Base-by-base conservation (phyloP, 1,284 basidiomycete genomes). In the Takashimella koratensis region DNA sequence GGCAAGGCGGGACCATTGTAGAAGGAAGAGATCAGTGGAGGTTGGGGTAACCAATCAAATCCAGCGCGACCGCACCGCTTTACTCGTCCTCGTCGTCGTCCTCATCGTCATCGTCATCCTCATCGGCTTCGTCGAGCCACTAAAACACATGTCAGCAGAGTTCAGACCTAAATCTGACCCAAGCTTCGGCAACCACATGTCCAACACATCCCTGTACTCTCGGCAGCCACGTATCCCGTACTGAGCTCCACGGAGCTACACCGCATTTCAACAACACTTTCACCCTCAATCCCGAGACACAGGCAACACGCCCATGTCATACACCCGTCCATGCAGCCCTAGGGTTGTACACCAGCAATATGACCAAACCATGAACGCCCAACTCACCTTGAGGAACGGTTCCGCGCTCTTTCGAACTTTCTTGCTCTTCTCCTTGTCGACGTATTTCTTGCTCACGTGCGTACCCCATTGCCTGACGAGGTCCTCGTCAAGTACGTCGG, bases 381-480 rank as follows among this genome's bases (percentile, higher is more conserved):
- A 24, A 67, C 77, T 51, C 56, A 82, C 81, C 79, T 83, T 91
- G 70, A 99, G 79, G 82, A 98, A 97, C 0, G 94, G 91, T 71
- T 91, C 91, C 60, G 91, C 91, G 21, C 90, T 91, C 80, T 95
- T 93, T 64, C 95, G 83, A 52, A 98, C 93, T 77, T 86, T 93
- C 83, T 98, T 98, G 75, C 87, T 90, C 42, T 83, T 87, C 24
- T 98, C 93, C 79, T 90, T 93, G 78, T 95, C 90, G 53, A 95
- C 91, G 73, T 96, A 98, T 81, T 98, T 97, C 81, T 91, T 96
- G 78, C 87, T 90, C 65, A 96, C 92, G 69, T 98, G 95, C 5
- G 90, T 97, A 26, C 93, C 94, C 94, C 94, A 98, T 63, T 93
- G 85, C 47, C 82, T 84, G 59, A 93, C 81, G 16, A 96, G 82